Conservation (phyloP, 2,329 filamentous ascomycete genomes). For the Penicillium sclerotiorum region DNA sequence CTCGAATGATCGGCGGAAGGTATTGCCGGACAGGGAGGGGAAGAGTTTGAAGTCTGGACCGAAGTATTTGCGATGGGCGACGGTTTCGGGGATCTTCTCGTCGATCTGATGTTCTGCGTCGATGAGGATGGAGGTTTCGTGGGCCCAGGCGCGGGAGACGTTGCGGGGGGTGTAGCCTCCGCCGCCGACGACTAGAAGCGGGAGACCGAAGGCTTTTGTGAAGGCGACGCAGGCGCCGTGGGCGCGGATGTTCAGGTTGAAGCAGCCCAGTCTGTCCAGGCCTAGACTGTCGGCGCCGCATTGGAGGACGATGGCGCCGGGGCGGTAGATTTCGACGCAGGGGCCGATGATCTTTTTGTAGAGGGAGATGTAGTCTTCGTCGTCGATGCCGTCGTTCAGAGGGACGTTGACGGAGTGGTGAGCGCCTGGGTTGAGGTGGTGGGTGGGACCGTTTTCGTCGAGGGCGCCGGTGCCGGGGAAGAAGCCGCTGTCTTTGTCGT, state of each 20-base stretch:
- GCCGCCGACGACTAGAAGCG: constrained; percentile 87
- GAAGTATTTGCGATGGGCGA: constrained; percentile 88
- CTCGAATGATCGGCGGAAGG: constrained; percentile 62
- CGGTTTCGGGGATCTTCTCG: constrained; percentile 73
- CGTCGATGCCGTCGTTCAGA: constrained; percentile 85
- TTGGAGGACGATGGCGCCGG: constrained; percentile 87
- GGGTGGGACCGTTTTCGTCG: constrained; percentile 79
- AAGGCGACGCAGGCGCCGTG: constrained; percentile 90
- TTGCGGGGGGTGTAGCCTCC: constrained; percentile 97
- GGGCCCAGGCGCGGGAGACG: constrained; percentile 93
- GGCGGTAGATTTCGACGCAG: constrained; percentile 81
- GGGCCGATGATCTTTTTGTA: constrained; percentile 80
- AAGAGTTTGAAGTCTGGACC: constrained; percentile 84
- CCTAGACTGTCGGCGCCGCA: constrained; percentile 94
- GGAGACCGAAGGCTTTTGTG: constrained; percentile 77
- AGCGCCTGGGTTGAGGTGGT: constrained; percentile 81
- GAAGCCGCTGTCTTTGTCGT: constrained; percentile 78
- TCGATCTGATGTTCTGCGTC: constrained; percentile 70
- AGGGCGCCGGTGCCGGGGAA: constrained; percentile 90
- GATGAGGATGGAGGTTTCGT: constrained; percentile 91
- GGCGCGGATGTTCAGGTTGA: constrained; percentile 94
- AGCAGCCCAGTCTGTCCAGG: constrained; percentile 88
- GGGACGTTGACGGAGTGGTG: constrained; percentile 91
- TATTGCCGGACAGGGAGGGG: constrained; percentile 77
- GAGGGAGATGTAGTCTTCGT: constrained; percentile 82